Base-by-base conservation (phyloP, 2,329 filamentous ascomycete species). In the Paraphaeosphaeria minitans region DNA sequence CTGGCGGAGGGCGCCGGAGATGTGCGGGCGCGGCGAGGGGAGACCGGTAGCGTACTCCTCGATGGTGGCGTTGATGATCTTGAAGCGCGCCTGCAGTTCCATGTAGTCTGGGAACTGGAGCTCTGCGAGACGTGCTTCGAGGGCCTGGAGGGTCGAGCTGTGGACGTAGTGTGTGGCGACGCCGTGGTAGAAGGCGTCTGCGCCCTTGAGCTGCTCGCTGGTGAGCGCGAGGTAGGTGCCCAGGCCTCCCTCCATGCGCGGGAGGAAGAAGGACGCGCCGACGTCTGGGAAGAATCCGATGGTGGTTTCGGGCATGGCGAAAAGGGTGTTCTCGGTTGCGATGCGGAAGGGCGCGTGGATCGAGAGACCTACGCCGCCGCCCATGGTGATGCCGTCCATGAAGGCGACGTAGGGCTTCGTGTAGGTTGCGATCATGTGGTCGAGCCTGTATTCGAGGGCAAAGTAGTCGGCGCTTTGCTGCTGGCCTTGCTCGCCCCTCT, bases 211-310 rank as follows among this genome's bases (percentile, higher is more conserved):
- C 63, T 87, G 86, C 73, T 94, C 90, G 73, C 93, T 95, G 8
- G 95, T 99, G 63, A 99, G 83, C 21, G 93, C 95, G 45, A 99
- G 87, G 78, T 98, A 99, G 21, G 91, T 97, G 57, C 95, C 95
- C 56, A 96, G 79, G 59, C 88, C 82, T 51, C 95, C 95, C 69
- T 96, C 88, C 83, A 99, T 88, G 63, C 93, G 86, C 16, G 95
- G 92, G 55, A 99, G 83, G 83, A 98, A 98, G 82, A 98, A 99
- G 12, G 92, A 96, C 33, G 90, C 96, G 61, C 95, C 95, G 50
- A 99, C 95, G 72, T 99, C 96, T 7, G 96, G 95, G 84, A 99
- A 99, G 83, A 98, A 97, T 41, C 95, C 95, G 73, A 99, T 99
- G 9, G 88, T 96, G 4, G 95, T 99, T 81, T 99, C 95, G 31